Base-by-base conservation (phyloP, 2,329 filamentous ascomycete species). In the Ustulina deusta region DNA sequence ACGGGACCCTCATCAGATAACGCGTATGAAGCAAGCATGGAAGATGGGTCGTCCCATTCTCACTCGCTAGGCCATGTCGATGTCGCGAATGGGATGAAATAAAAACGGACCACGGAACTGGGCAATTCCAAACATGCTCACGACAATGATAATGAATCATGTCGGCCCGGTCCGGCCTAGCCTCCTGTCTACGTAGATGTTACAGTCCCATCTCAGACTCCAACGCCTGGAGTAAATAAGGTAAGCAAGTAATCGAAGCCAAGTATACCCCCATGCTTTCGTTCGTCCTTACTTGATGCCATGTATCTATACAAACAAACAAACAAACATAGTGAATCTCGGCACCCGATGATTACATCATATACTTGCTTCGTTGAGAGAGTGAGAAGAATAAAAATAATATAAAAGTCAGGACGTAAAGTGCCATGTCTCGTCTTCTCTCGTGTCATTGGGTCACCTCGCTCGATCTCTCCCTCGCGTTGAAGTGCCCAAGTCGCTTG, bases 401-500 rank as follows among this genome's bases (percentile, higher is more conserved):
- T 57, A 54, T 59, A 60, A 61, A 63, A 58, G 54, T 65, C 46
- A n/a, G 20, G 13, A 51, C 17, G 15, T 17, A 25, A 13, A 32
- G 6, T 38, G 15, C 11, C 20, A 11, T 25, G 15, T 54, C 34
- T 42, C 6, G 10, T 29, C 6, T 42, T 22, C 20, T 27, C 20
- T 55, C 20, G 7, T 27, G 6, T 69, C 44, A 82, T 60, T 79
- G 81, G 32, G 77, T 75, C 4, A 81, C 70, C 48, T 80, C 74
- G 3, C 75, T 74, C 27, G 76, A 70, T 48, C 75, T 75, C 68
- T 82, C 80, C 17, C 79, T 73, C 13, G 80, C 72, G n/a, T 75
- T 77, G 6, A 81, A 75, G 56, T 79, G 77, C 6, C 82, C 83
- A 5, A 85, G 77, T 63, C 81, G 81, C 76, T 86, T 86, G 3